A percentile compares a stretch with the other conserved stretches of the same genome.
These are phyloP conservation scores for Chytriomyces hyalinus DNA, from an alignment of 192 early-diverging fungal species.

Conservation along the genomic window DNA sequence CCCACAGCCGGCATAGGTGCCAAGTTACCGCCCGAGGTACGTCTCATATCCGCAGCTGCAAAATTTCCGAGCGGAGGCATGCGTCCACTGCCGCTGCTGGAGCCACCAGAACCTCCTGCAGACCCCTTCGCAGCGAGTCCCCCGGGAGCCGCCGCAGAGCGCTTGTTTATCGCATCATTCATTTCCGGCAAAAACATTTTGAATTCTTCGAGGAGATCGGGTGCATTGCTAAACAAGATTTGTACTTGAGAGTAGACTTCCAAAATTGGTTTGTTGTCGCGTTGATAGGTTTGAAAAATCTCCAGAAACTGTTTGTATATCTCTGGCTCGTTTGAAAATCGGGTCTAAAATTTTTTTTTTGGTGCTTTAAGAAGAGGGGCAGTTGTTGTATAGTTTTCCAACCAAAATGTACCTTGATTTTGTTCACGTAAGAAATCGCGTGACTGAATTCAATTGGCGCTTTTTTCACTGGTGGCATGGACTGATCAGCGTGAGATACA, in stretches of 20 bases:
- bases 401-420: conserved; percentile 82
- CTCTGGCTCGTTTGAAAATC: conserved; percentile 90
- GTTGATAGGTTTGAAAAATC: conserved; percentile 97
- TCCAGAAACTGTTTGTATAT: conserved; percentile 98
- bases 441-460: conserved; percentile 94
- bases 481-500: not conserved
- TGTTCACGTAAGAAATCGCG: conserved; percentile 99
- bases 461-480: conserved; percentile 9
- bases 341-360: conserved; percentile 63
- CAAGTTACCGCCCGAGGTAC: not conserved
- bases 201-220: conserved; percentile 95
- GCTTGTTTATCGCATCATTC: conserved; percentile 48
- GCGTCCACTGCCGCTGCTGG: not conserved
- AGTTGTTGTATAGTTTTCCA: not conserved
- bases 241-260: conserved; percentile 98
- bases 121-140: not conserved
- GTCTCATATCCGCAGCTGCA: not conserved
- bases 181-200: conserved; percentile 97
- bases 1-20: not conserved
- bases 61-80: conserved; percentile 9
- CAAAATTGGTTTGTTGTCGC: conserved; percentile 93
- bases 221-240: conserved; percentile 79
- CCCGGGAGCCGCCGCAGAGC: conserved; percentile 36
- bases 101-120: not conserved
- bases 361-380: conserved; percentile 1